Percentiles rank a stretch among this genome's conserved stretches.
phyloP scores from a whole-genome alignment of 768 basidiomycete species.

The Boletus rubescentipes region DNA sequence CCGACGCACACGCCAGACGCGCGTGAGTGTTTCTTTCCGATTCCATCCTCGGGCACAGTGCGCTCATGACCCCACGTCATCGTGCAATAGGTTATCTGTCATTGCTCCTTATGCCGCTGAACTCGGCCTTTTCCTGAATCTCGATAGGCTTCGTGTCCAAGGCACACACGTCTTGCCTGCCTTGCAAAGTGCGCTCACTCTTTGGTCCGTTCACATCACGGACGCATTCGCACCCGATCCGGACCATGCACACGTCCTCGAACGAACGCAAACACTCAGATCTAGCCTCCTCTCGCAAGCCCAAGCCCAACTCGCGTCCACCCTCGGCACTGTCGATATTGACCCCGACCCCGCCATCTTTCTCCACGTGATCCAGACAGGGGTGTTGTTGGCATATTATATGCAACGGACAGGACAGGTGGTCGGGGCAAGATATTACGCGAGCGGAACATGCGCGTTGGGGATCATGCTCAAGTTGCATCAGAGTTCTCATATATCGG shows the following conservation, averaged over 20 bases:
- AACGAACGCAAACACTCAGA: background rate
- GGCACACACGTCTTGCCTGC: constrained; percentile 46
- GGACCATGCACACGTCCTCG: constrained; percentile 31
- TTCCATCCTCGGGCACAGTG: background rate
- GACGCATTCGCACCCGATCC: constrained; percentile 26
- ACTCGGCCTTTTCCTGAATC: constrained; percentile 67
- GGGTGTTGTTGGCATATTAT: constrained; percentile 65
- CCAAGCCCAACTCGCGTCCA: constrained; percentile 46
- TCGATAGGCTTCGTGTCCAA: constrained; percentile 43
- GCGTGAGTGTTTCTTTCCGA: constrained; percentile 7
- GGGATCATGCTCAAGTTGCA: constrained; percentile 49
- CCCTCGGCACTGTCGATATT: constrained; percentile 38
- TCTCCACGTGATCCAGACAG: constrained; percentile 57
- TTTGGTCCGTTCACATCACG: constrained; percentile 56
- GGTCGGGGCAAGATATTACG: constrained; percentile 60
- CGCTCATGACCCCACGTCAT: background rate
- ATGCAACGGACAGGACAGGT: constrained; percentile 59
- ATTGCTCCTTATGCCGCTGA: constrained; percentile 58
- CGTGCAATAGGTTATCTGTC: constrained; percentile 18
- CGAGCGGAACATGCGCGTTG: constrained; percentile 47
- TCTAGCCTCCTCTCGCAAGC: constrained; percentile 46
- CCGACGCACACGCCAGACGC: background rate
- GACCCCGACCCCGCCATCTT: constrained; percentile 38
- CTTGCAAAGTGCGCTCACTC: constrained; percentile 47
- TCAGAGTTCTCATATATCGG: constrained; percentile 16